Percentiles rank a stretch among this genome's conserved stretches.
These are phyloP conservation scores for Ceriops tagal DNA, from an alignment of 345 rosid species.

Conservation along the genomic window DNA sequence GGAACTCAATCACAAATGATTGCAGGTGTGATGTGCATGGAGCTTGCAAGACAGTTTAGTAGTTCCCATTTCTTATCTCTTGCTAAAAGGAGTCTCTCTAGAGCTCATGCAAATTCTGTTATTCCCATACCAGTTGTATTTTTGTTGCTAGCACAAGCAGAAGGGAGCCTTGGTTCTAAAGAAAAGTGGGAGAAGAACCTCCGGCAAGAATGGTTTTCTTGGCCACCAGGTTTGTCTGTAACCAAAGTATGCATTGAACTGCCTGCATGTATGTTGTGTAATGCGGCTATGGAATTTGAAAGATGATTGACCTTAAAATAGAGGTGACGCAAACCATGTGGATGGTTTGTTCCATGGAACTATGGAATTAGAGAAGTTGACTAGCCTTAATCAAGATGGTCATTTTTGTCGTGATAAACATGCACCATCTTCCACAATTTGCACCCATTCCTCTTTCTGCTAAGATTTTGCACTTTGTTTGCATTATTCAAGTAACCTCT, in stretches of 20 bases:
- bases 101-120: slow-evolving; percentile 43
- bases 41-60: slow-evolving; percentile 56
- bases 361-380: too few relatives aligned
- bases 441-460: too few relatives aligned
- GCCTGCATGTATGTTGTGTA: neutral
- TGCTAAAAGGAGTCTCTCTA: slow-evolving; percentile 61
- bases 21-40: slow-evolving; percentile 64
- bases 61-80: slow-evolving; percentile 50
- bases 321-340: too few relatives aligned
- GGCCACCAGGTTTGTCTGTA: slow-evolving; percentile 74
- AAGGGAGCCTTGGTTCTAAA: slow-evolving; percentile 79
- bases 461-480: too few relatives aligned
- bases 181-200: slow-evolving; percentile 75
- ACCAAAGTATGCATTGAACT: neutral
- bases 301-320: neutral
- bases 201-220: slow-evolving; percentile 78
- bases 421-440: too few relatives aligned
- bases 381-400: too few relatives aligned
- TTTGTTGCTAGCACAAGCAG: slow-evolving; percentile 75
- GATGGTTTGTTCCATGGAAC: too few relatives aligned
- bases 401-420: too few relatives aligned
- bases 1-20: slow-evolving; percentile 18
- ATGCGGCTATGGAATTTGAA: neutral
- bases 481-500: too few relatives aligned
- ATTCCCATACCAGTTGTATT: slow-evolving; percentile 65